A percentile compares a stretch with the other conserved stretches of the same genome.
Conservation (phyloP, 129 eudicot species). For the sunflower (Helianthus annuus) region DNA sequence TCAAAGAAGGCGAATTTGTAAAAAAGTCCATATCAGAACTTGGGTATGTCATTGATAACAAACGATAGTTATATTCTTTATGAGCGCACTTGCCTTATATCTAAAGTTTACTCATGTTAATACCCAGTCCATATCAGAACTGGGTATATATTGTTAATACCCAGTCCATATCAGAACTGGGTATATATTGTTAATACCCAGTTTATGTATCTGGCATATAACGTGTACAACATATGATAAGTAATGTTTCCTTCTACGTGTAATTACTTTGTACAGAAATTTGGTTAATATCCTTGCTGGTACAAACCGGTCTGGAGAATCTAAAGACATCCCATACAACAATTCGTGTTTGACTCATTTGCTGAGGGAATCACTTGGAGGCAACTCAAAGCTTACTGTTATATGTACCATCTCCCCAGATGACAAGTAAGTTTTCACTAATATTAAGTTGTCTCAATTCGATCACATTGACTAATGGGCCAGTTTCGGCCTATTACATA, state of each 20-base stretch:
- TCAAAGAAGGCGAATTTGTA: constrained; percentile 73
- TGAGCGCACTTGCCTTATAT: neutral
- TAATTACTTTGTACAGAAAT: constrained; percentile 52
- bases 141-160: neutral
- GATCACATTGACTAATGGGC: neutral
- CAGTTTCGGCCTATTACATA: neutral
- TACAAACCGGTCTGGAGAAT: constrained; percentile 45
- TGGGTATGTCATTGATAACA: constrained; percentile 53
- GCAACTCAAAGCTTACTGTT: constrained; percentile 89
- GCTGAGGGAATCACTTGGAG: constrained; percentile 89
- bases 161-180: too few relatives aligned
- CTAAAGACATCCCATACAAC: constrained; percentile 54
- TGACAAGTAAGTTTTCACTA: constrained; percentile 48
- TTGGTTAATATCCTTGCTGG: constrained; percentile 80
- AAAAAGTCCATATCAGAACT: constrained; percentile 81
- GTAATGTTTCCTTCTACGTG: constrained; percentile 5
- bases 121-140: too few relatives aligned
- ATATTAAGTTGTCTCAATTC: neutral
- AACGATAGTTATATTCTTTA: neutral
- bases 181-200: neutral
- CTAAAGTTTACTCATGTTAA: neutral
- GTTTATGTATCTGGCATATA: constrained; percentile 3
- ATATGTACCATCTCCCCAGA: constrained; percentile 84
- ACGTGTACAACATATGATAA: neutral
- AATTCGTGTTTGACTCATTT: constrained; percentile 82